Evolutionary conservation across 179 eudicot species (phyloP), one percentile per base, ranked within the genome.

Genomic region (Pouteria campechiana): DNA sequence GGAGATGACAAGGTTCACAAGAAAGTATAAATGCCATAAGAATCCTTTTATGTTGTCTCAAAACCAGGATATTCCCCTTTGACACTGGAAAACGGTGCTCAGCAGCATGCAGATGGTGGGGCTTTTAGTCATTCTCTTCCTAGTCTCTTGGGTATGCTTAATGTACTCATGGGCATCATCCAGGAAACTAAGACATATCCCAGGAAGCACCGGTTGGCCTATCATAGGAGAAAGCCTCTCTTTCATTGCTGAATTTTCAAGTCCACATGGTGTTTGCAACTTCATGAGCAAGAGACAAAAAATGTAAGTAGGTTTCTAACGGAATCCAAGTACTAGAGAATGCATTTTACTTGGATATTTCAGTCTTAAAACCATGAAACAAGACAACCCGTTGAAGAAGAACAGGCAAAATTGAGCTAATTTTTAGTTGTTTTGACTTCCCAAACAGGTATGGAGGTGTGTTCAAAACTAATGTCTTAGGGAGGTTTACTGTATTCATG

Each of bases 131-230:
- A 32, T 30, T 18, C 45, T 57, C 24, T 37, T 60, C 15, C 17
- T n/a, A n/a, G n/a, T n/a, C n/a, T n/a, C n/a, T n/a, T n/a, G n/a
- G n/a, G n/a, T n/a, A n/a, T n/a, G n/a, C n/a, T n/a, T n/a, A n/a
- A n/a, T 47, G 25, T 49, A 19, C 20, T 21, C 36, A 37, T 29
- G 60, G 57, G 46, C 44, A 27, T 48, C 63, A 40, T 63, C 70
- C 5, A 64, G 60, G 39, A 60, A 17, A 37, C 59, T 69, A 67
- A 67, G 50, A 3, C 51, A 38, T 0, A 69, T 69, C 30, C 75
- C 75, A 1, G 75, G 75, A n/a, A 69, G 35, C 51, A 54, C 64
- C 1, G 75, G 75, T 5, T 69, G 70, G 75, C 75, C 75, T 37
- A 14, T 69, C 31, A 35, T 69, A 5, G 75, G 75, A 2, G 75